Evolutionary conservation across 768 basidiomycete genomes (phyloP).

Genomic region (Boletus pseudopeckii): DNA sequence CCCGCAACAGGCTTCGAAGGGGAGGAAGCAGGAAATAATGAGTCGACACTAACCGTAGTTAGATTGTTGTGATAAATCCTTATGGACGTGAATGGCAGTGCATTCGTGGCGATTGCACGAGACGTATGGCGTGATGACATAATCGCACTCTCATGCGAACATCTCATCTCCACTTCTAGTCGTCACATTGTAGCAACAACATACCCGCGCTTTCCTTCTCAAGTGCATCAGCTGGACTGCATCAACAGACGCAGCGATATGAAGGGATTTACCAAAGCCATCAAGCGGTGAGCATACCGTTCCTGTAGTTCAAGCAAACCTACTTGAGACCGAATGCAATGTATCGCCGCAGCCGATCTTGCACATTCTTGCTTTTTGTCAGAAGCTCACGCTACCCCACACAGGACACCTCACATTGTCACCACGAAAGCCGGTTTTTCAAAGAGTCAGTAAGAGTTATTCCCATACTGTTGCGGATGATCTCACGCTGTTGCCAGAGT

Average conservation of each 20-base stretch:
- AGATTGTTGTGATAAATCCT: too few relatives aligned
- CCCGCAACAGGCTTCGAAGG: conserved; percentile 20
- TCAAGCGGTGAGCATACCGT: conserved; percentile 56
- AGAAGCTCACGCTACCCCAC: conserved; percentile 7
- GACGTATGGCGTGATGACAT: conserved; percentile 14
- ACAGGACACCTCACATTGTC: conserved; percentile 87
- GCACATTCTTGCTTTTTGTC: background rate
- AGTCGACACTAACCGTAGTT: too few relatives aligned
- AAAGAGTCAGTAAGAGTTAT: conserved; percentile 66
- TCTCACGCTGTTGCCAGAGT: conserved; percentile 44
- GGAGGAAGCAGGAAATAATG: too few relatives aligned
- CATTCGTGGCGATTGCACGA: too few relatives aligned
- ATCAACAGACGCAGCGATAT: conserved; percentile 37
- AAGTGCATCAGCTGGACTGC: background rate
- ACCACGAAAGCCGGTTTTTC: conserved; percentile 86
- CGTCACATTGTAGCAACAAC: background rate
- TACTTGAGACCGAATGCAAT: background rate
- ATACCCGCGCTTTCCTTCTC: background rate
- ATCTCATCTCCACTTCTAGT: background rate
- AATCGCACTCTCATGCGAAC: conserved; percentile 5
- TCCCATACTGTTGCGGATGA: background rate
- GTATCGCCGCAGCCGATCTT: conserved; percentile 5
- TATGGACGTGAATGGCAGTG: too few relatives aligned
- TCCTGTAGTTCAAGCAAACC: background rate
- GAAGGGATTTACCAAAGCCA: conserved; percentile 81